phyloP scores from a whole-genome alignment of 2,329 filamentous ascomycete species.

The Seiridium unicorne region DNA sequence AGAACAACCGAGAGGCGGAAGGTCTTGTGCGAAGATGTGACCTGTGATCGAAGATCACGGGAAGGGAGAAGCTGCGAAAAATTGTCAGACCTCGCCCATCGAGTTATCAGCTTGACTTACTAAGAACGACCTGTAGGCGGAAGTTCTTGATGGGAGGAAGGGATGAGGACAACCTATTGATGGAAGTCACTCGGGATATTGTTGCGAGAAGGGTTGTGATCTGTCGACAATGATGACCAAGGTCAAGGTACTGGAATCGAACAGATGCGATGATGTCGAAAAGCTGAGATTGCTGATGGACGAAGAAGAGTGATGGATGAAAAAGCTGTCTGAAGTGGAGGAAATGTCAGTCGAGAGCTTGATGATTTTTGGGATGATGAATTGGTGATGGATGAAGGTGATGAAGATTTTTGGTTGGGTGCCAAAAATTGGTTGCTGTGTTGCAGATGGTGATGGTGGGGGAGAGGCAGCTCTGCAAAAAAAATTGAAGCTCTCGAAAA shows the following conservation, averaged over 20 bases:
- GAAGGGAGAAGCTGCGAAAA: not conserved
- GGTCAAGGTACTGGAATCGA: not conserved
- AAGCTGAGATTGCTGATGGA: not conserved
- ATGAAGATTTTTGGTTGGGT: not conserved
- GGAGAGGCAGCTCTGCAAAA: not conserved
- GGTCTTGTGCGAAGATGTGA: not conserved
- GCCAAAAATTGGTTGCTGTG: not conserved
- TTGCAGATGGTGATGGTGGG: not conserved
- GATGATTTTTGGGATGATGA: not conserved
- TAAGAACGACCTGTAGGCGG: not conserved
- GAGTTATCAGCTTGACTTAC: not conserved
- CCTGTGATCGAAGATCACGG: not conserved
- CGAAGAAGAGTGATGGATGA: too few relatives aligned
- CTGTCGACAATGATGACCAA: not conserved
- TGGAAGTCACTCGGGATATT: not conserved
- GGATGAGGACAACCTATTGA: not conserved
- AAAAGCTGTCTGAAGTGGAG: not conserved
- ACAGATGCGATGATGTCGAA: not conserved
- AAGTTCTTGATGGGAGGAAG: not conserved
- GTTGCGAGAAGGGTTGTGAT: not conserved
- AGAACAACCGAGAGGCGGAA: not conserved
- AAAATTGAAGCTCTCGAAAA: not conserved
- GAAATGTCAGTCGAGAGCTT: not conserved
- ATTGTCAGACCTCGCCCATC: not conserved
- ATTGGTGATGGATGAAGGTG: not conserved